A percentile compares a stretch with the other conserved stretches of the same genome.
phyloP scores from a whole-genome alignment of 768 basidiomycete species.

The Calvatia gigantea region DNA sequence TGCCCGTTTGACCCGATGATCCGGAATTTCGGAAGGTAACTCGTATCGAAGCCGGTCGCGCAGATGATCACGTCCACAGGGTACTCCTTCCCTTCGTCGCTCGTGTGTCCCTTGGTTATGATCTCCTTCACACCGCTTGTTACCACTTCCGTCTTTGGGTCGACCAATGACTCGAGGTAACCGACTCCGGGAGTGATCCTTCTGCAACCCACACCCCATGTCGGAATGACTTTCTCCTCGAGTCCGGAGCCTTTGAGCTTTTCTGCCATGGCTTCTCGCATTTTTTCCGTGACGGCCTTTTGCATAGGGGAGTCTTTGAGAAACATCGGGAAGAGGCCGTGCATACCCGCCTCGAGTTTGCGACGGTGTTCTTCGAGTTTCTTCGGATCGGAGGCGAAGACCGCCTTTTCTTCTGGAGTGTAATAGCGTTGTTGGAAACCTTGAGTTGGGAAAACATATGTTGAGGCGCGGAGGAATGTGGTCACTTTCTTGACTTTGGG shows the following conservation, averaged over 20 bases:
- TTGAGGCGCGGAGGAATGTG: slow-evolving; percentile 29
- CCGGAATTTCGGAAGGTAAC: slow-evolving; percentile 30
- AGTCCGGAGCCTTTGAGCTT: slow-evolving; percentile 39
- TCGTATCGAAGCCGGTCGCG: slow-evolving; percentile 35
- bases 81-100: slow-evolving; percentile 26
- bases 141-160: slow-evolving; percentile 29
- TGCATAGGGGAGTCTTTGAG: slow-evolving; percentile 33
- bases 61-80: slow-evolving; percentile 33
- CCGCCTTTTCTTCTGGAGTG: slow-evolving; percentile 36
- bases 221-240: slow-evolving; percentile 33
- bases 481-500: slow-evolving; percentile 31
- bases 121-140: slow-evolving; percentile 25
- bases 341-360: slow-evolving; percentile 35
- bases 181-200: slow-evolving; percentile 31
- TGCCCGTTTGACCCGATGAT: slow-evolving; percentile 24
- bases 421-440: slow-evolving; percentile 27
- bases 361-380: slow-evolving; percentile 41
- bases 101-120: slow-evolving; percentile 25
- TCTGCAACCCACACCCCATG: slow-evolving; percentile 31
- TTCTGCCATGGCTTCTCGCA: slow-evolving; percentile 36
- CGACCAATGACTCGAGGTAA: slow-evolving; percentile 29
- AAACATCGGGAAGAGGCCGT: slow-evolving; percentile 26
- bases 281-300: slow-evolving; percentile 18
- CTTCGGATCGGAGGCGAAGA: slow-evolving; percentile 32
- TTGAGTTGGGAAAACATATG: slow-evolving; percentile 28